Percentiles rank a stretch among this genome's conserved stretches.
phyloP scores from a whole-genome alignment of 2,329 filamentous ascomycete genomes.

The Calycina herbarum region DNA sequence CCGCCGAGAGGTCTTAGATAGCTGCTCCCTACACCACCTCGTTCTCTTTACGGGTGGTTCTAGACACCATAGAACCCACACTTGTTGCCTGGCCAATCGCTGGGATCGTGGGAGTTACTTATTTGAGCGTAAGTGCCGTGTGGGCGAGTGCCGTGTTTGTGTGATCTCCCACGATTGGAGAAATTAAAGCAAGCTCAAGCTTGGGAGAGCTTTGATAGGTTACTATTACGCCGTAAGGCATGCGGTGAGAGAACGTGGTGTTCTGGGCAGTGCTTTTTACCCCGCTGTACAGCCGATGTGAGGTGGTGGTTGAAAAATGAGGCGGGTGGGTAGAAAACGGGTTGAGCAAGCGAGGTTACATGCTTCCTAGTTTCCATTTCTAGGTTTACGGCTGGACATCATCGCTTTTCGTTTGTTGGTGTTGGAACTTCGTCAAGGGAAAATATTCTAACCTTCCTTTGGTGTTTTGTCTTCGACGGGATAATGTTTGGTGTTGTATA shows the following conservation, averaged over 20 bases:
- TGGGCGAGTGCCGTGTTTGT: neutral
- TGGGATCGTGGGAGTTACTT: neutral
- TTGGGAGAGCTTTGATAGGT: neutral
- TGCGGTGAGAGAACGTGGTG: neutral
- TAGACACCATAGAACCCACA: neutral
- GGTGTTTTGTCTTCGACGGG: neutral
- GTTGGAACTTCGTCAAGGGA: neutral
- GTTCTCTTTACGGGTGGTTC: neutral
- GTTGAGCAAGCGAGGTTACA: no score
- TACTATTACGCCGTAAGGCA: no score
- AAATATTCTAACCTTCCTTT: neutral
- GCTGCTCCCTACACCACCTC: neutral
- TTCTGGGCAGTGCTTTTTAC: constrained; percentile 1
- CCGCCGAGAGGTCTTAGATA: neutral
- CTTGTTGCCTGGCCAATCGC: neutral
- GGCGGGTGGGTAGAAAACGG: neutral
- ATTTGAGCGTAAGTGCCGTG: neutral
- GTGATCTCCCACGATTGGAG: neutral
- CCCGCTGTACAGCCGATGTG: neutral
- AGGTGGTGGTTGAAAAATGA: neutral
- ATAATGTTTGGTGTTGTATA: neutral
- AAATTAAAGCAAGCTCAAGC: neutral
- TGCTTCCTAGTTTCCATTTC: neutral
- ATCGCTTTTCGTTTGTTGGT: neutral
- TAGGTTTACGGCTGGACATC: neutral